A percentile compares a stretch with the other conserved stretches of the same genome.
phyloP scores from a whole-genome alignment of 805 yeast genomes.

The Saturnispora sanitii region DNA sequence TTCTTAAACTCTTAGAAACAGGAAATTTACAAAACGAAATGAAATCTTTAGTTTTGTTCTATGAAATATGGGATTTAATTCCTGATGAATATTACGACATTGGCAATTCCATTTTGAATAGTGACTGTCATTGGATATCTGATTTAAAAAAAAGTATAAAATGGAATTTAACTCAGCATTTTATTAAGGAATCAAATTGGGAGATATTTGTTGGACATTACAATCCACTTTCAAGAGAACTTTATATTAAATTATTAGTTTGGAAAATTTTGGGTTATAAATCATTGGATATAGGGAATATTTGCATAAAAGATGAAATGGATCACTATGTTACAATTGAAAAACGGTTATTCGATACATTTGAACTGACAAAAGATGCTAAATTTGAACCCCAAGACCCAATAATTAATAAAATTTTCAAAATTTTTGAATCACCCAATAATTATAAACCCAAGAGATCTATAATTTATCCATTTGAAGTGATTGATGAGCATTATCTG shows the following conservation, averaged over 20 bases:
- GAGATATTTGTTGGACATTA: conserved; percentile 59
- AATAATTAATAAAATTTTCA: conserved; percentile 39
- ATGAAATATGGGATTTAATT: conserved; percentile 64
- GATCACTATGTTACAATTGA: conserved; percentile 20
- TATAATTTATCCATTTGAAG: conserved; percentile 51
- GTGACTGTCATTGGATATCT: conserved; percentile 28
- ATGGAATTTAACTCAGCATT: conserved; percentile 43
- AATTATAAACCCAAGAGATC: conserved; percentile 27
- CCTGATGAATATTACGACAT: conserved; percentile 28
- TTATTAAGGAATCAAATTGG: conserved; percentile 45
- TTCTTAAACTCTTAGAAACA: conserved; percentile 48
- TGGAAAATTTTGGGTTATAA: conserved; percentile 45
- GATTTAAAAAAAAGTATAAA: conserved; percentile 32
- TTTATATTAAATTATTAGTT: conserved; percentile 53
- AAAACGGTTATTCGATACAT: conserved; percentile 25
- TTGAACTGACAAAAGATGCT: conserved; percentile 14
- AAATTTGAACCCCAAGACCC: conserved; percentile 26
- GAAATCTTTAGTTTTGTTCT: conserved; percentile 55
- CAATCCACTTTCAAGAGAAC: conserved; percentile 67
- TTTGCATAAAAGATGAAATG: conserved; percentile 8
- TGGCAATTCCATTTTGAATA: background rate
- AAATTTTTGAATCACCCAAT: conserved; percentile 21
- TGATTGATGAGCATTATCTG: conserved; percentile 58
- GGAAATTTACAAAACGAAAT: conserved; percentile 54
- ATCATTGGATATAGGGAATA: conserved; percentile 9